Evolutionary conservation across 2,329 filamentous ascomycete species (phyloP).

Genomic region (Trichophyton rubrum): DNA sequence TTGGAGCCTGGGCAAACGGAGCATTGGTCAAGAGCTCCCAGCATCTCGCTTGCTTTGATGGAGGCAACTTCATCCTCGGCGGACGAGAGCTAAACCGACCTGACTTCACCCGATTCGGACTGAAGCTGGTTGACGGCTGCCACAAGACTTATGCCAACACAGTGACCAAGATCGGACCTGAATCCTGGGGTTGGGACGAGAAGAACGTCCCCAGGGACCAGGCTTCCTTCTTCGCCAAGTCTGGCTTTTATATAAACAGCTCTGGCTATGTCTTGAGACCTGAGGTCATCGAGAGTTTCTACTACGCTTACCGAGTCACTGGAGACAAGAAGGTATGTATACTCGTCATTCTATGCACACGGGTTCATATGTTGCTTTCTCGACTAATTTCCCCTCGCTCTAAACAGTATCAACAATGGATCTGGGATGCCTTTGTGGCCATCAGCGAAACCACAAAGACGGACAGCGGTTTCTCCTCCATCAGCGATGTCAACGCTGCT

Average conservation of each 20-base stretch:
- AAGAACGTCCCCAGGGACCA: slow-evolving; percentile 37
- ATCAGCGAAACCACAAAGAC: slow-evolving; percentile 53
- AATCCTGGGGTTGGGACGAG: slow-evolving; percentile 52
- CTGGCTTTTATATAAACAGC: slow-evolving; percentile 60
- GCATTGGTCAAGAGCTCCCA: slow-evolving; percentile 28
- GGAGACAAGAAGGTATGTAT: slow-evolving; percentile 45
- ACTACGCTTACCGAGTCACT: slow-evolving; percentile 76
- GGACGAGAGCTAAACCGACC: slow-evolving; percentile 54
- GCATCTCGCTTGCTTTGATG: slow-evolving; percentile 65
- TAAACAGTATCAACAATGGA: slow-evolving; percentile 60
- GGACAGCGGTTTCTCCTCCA: slow-evolving; percentile 53
- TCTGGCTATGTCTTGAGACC: slow-evolving; percentile 57
- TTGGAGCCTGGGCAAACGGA: slow-evolving; percentile 27
- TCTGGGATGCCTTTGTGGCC: slow-evolving; percentile 62
- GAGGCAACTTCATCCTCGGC: slow-evolving; percentile 74
- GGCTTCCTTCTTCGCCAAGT: slow-evolving; percentile 47
- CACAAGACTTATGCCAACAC: slow-evolving; percentile 60
- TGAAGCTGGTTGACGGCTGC: slow-evolving; percentile 59
- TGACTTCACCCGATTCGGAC: slow-evolving; percentile 61
- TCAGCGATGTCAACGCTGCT: slow-evolving; percentile 52
- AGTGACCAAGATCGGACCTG: slow-evolving; percentile 63
- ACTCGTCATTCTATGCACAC: not conserved
- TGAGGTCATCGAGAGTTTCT: slow-evolving; percentile 72
- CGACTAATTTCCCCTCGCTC: slow-evolving; percentile 1
- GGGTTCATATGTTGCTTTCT: not conserved